A percentile compares a stretch with the other conserved stretches of the same genome.
Evolutionary conservation across 805 yeast species (phyloP).

Genomic region (Suhomyces sp.): DNA sequence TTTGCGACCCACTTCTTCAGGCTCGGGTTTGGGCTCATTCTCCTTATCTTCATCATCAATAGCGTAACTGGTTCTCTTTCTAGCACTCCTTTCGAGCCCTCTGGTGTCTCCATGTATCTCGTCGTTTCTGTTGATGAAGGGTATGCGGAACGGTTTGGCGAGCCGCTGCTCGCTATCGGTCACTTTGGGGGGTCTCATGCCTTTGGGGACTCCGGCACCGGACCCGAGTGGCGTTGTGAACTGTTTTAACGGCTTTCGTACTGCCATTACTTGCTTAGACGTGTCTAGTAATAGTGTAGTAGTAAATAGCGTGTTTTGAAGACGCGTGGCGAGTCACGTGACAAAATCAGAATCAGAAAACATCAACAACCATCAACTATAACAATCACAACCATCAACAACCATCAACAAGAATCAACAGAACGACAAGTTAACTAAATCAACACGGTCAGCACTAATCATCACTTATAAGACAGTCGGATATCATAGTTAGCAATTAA

Average conservation of each 20-base stretch:
- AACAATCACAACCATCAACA: too few relatives aligned
- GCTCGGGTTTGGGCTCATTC: slow-evolving; percentile 1
- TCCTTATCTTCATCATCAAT: slow-evolving; percentile 15
- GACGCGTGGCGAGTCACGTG: neutral
- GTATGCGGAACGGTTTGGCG: slow-evolving; percentile 68
- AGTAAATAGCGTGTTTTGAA: neutral
- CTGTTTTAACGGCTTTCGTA: slow-evolving; percentile 34
- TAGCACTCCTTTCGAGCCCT: slow-evolving; percentile 15
- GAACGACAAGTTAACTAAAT: too few relatives aligned
- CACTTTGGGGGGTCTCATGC: slow-evolving; percentile 51
- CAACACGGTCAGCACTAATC: too few relatives aligned
- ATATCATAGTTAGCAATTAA: too few relatives aligned
- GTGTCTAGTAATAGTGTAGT: neutral
- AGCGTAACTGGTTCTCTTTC: slow-evolving; percentile 34
- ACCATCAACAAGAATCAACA: too few relatives aligned
- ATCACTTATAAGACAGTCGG: too few relatives aligned
- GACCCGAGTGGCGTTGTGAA: slow-evolving; percentile 55
- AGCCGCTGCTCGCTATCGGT: slow-evolving; percentile 51
- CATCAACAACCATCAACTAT: too few relatives aligned
- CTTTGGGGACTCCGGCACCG: slow-evolving; percentile 65
- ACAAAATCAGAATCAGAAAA: too few relatives aligned
- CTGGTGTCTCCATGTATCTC: neutral
- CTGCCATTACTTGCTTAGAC: slow-evolving; percentile 13
- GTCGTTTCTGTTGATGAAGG: slow-evolving; percentile 37
- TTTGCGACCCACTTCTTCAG: slow-evolving; percentile 30